Base-by-base conservation (phyloP, 179 eudicot species). In the Patellifolia procumbens region DNA sequence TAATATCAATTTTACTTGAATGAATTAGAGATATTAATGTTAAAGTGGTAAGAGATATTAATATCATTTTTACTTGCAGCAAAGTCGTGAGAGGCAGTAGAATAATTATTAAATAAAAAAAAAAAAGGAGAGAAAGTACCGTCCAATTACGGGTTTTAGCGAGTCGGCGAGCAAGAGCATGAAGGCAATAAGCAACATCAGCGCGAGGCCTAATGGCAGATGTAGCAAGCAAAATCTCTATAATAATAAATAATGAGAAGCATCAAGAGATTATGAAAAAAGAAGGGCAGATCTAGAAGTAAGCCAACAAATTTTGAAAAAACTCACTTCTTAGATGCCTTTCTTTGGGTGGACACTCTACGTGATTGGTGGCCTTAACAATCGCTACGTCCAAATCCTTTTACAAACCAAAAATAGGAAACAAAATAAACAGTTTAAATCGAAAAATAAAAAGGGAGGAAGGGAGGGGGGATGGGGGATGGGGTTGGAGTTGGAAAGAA, bases 331-430 rank as follows among this genome's bases (percentile, higher is more conserved):
- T 90, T 48, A 95, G 80, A 81, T 95, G 97, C 67, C 99, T 83
- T 65, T 92, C 99, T 81, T 95, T 95, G 5, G 99, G 99, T 22
- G 99, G 99, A 67, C 88, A 83, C 83, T 92, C 99, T 4, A 92
- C 99, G 72, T 95, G 99, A 82, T 94, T 94, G 45, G 98, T 94
- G 43, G 98, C 97, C 87, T 94, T 94, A 52, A 94, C 96, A 80
- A 94, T 87, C 74, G 99, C 97, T 32, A 95, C 91, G 81, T 95
- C 99, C 74, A 95, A 90, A 84, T 92, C 98, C 98, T 94, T 81
- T 19, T 28, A 58, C 11, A 48, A 31, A 75, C 20, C 76, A 59
- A 61, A 45, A 76, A 62, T 64, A 69, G 7, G 19, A 32, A 75
- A 53, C n/a, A 63, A 24, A 42, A 7, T 4, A 68, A 24, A 29